These are phyloP conservation scores for Tuber magnatum DNA, from an alignment of 495 filamentous ascomycete genomes.

Conservation along the genomic window DNA sequence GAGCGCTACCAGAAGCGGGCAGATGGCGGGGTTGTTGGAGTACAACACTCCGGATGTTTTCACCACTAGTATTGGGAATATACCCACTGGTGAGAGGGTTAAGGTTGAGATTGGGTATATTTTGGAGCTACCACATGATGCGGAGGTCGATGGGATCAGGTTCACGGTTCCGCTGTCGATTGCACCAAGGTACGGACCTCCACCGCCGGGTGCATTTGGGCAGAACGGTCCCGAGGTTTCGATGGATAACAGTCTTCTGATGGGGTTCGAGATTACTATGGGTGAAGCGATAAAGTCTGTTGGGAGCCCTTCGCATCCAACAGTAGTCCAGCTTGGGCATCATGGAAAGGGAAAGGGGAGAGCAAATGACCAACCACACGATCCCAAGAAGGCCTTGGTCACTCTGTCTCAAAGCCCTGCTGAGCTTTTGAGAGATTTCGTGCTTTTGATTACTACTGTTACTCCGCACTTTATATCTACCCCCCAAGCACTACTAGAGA, in stretches of 20 bases:
- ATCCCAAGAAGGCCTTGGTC: constrained; percentile 53
- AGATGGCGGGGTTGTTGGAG: constrained; percentile 56
- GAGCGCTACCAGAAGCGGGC: constrained; percentile 50
- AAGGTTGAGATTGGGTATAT: constrained; percentile 56
- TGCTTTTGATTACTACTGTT: constrained; percentile 51
- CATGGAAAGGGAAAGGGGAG: constrained; percentile 33
- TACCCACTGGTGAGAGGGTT: constrained; percentile 51
- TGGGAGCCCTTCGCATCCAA: constrained; percentile 58
- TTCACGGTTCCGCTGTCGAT: constrained; percentile 60
- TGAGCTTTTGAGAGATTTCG: constrained; percentile 49
- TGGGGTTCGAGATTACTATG: constrained; percentile 57
- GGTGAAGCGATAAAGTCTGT: constrained; percentile 52
- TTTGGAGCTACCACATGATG: constrained; percentile 59
- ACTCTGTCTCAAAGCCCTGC: constrained; percentile 49
- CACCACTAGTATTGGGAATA: constrained; percentile 56
- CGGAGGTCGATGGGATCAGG: constrained; percentile 54
- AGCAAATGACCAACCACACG: constrained; percentile 40
- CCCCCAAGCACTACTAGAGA: constrained; percentile 58
- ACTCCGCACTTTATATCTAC: constrained; percentile 46
- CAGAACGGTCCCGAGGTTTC: constrained; percentile 17
- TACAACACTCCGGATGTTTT: constrained; percentile 58
- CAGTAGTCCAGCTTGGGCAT: constrained; percentile 55
- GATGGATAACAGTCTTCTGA: constrained; percentile 46
- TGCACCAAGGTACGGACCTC: constrained; percentile 55
- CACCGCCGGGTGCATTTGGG: constrained; percentile 38